Evolutionary conservation across 768 basidiomycete genomes (phyloP).

Genomic region (Rhodotorula kratochvilovae): DNA sequence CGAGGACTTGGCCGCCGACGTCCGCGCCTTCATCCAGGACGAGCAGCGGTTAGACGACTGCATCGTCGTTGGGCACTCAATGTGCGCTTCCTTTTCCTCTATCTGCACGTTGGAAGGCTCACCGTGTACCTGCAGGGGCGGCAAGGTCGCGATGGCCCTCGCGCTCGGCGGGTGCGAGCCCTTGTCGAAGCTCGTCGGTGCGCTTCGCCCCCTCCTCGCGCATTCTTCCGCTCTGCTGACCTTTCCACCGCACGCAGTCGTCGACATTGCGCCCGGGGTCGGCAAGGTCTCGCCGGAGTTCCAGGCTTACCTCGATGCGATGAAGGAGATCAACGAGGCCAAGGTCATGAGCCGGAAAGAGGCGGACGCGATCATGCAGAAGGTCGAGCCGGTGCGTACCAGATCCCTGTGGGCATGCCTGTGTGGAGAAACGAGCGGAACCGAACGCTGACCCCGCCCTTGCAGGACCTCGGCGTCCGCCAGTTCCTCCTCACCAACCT

Average conservation of each 20-base stretch:
- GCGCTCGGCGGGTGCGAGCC: conserved; percentile 54
- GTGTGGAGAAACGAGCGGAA: neutral
- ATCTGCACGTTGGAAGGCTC: neutral
- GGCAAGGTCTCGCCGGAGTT: conserved; percentile 62
- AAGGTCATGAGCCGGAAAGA: conserved; percentile 61
- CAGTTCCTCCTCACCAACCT: conserved; percentile 86
- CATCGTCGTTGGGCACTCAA: conserved; percentile 80
- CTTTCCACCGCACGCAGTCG: conserved; percentile 49
- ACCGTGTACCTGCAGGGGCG: conserved; percentile 38
- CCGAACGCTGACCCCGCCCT: neutral
- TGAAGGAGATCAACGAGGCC: conserved; percentile 66
- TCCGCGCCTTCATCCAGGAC: conserved; percentile 60
- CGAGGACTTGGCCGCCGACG: conserved; percentile 70
- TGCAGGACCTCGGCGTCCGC: conserved; percentile 67
- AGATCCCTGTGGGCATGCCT: neutral
- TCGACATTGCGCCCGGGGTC: conserved; percentile 72
- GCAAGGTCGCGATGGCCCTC: conserved; percentile 65
- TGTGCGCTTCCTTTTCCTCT: conserved; percentile 55
- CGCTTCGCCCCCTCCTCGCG: conserved; percentile 39
- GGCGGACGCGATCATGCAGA: conserved; percentile 62
- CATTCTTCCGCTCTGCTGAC: neutral
- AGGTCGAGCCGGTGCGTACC: conserved; percentile 61
- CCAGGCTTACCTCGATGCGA: conserved; percentile 61
- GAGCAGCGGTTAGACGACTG: conserved; percentile 55
- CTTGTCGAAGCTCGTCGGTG: conserved; percentile 38